These are phyloP conservation scores for Lobosporangium transversale DNA, from an alignment of 192 early-diverging fungal genomes.

Conservation along the genomic window DNA sequence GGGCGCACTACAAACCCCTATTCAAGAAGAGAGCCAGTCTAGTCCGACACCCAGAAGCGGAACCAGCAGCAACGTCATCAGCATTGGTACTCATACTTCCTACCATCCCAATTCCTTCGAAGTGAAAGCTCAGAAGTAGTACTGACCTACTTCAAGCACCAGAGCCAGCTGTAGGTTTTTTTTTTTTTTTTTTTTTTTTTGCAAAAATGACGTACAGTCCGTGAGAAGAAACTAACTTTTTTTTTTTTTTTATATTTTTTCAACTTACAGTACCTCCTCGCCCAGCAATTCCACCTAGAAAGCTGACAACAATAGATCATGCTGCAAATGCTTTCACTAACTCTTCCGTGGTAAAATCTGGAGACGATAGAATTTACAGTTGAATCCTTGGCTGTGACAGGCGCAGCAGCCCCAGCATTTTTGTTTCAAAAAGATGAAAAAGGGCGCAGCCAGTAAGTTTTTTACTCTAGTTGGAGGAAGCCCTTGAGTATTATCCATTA, in stretches of 20 bases:
- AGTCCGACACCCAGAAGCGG: background rate
- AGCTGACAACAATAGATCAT: slow-evolving; percentile 22
- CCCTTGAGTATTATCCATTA: too few species aligned
- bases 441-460: slow-evolving; percentile 50
- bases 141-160: too few species aligned
- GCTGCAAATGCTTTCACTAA: slow-evolving; percentile 29
- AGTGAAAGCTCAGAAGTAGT: too few species aligned
- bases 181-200: too few species aligned
- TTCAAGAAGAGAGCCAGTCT: background rate
- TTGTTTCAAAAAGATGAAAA: slow-evolving; percentile 36
- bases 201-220: too few species aligned
- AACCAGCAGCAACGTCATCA: background rate
- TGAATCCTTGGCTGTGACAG: slow-evolving; percentile 29
- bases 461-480: background rate
- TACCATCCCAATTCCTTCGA: too few species aligned
- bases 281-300: too few species aligned
- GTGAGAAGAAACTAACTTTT: too few species aligned
- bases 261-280: too few species aligned
- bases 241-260: too few species aligned
- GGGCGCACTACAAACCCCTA: background rate
- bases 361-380: slow-evolving; percentile 44
- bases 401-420: slow-evolving; percentile 47
- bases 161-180: too few species aligned
- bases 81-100: background rate
- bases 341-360: slow-evolving; percentile 28